A percentile compares a stretch with the other conserved stretches of the same genome.
phyloP scores from a whole-genome alignment of 345 rosid genomes.

The Lepidium africanum region DNA sequence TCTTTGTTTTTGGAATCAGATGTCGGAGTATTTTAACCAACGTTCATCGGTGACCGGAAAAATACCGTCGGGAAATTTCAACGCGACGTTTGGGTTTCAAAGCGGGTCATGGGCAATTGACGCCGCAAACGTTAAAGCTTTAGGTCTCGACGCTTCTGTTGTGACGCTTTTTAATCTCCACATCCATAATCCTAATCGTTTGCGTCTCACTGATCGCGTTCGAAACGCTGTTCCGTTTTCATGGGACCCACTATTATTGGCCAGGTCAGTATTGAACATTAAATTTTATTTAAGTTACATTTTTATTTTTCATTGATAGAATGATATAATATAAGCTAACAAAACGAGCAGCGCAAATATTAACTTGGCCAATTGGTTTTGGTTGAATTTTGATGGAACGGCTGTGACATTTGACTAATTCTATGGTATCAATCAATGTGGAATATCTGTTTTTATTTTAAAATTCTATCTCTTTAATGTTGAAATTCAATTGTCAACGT shows the following conservation, averaged over 20 bases:
- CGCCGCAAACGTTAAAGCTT: constrained; percentile 50
- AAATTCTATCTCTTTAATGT: not conserved
- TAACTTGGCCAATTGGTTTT: not conserved
- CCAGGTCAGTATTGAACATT: constrained; percentile 30
- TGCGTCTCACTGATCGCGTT: constrained; percentile 58
- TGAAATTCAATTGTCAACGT: constrained; percentile 16
- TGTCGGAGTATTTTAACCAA: constrained; percentile 82
- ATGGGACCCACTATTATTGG: constrained; percentile 74
- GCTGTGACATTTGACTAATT: constrained; percentile 14
- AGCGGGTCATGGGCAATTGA: constrained; percentile 73
- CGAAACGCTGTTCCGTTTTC: constrained; percentile 60
- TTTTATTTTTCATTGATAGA: not conserved
- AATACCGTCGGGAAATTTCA: constrained; percentile 77
- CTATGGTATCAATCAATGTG: not conserved
- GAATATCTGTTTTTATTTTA: not conserved
- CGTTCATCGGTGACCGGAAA: constrained; percentile 55
- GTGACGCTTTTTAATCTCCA: constrained; percentile 50
- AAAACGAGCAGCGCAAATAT: not conserved
- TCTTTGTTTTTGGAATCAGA: constrained; percentile 32
- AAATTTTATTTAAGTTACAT: not conserved
- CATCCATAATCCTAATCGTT: constrained; percentile 64
- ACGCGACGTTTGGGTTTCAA: constrained; percentile 64
- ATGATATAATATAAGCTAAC: not conserved
- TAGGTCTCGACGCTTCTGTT: constrained; percentile 70
- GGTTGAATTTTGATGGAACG: constrained; percentile 2